A percentile compares a stretch with the other conserved stretches of the same genome.
Conservation (phyloP, 176 grass and related monocot species). For the Oryza punctata region DNA sequence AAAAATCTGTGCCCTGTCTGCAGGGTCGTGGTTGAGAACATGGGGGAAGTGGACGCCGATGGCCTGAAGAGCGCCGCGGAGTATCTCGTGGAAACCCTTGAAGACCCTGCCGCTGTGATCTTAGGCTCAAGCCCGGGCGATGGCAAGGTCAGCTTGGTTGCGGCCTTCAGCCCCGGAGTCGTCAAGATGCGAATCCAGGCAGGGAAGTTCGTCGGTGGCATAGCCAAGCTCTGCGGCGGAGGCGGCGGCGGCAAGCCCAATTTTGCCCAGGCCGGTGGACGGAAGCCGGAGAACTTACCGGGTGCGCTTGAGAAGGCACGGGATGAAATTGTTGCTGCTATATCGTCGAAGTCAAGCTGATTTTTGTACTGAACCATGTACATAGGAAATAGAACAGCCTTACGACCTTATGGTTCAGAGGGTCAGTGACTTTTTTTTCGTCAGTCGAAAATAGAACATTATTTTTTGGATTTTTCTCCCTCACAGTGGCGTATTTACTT, state of each 20-base stretch:
- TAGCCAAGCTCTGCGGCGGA: slow-evolving; percentile 87
- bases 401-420: background rate
- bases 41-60: slow-evolving; percentile 89
- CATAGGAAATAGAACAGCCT: slow-evolving; percentile 6
- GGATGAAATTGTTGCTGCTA: slow-evolving; percentile 49
- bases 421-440: background rate
- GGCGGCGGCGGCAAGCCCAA: slow-evolving; percentile 92
- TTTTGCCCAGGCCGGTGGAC: slow-evolving; percentile 91
- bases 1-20: slow-evolving; percentile 19
- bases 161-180: slow-evolving; percentile 75
- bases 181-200: slow-evolving; percentile 78
- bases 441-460: background rate
- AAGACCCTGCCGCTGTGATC: slow-evolving; percentile 84
- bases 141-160: slow-evolving; percentile 89
- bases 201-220: slow-evolving; percentile 83
- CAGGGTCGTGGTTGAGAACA: slow-evolving; percentile 81
- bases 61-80: slow-evolving; percentile 78
- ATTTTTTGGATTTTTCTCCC: background rate
- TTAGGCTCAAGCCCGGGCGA: slow-evolving; percentile 83
- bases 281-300: slow-evolving; percentile 84
- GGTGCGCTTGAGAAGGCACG: slow-evolving; percentile 79
- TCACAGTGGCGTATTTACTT: background rate
- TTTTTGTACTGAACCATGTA: background rate
- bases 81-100: slow-evolving; percentile 62
- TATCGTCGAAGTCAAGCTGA: slow-evolving; percentile 55